Conservation (phyloP, 2,329 filamentous ascomycete species). For the Paraphaeosphaeria minitans region DNA sequence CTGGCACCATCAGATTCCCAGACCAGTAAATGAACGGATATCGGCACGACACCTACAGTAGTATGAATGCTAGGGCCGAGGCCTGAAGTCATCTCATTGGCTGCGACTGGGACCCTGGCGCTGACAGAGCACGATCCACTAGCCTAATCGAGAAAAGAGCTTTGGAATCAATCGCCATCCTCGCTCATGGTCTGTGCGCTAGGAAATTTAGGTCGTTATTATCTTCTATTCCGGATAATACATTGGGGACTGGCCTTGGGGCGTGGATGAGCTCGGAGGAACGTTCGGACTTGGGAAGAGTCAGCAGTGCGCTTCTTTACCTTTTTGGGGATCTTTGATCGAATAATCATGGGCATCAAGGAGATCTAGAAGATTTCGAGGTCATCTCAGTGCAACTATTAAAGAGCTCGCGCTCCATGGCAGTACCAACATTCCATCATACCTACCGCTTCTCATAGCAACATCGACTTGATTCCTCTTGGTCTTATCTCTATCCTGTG, state of each 20-base stretch:
- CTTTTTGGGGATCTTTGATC: conserved; percentile 14
- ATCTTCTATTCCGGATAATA: neutral
- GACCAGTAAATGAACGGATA: neutral
- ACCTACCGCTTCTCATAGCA: too few species aligned
- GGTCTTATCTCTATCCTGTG: too few species aligned
- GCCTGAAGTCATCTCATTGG: neutral
- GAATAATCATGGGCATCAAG: conserved; percentile 18
- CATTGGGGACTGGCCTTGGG: neutral
- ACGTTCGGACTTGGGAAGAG: neutral
- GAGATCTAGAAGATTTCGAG: too few species aligned
- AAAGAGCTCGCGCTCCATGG: neutral
- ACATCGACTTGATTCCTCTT: neutral
- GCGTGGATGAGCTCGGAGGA: neutral
- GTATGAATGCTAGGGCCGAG: neutral
- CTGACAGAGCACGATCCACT: neutral
- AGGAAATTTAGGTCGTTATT: too few species aligned
- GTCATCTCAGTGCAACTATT: too few species aligned
- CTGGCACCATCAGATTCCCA: neutral
- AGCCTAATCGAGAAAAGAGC: neutral
- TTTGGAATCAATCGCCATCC: conserved; percentile 11
- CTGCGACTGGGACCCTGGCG: neutral
- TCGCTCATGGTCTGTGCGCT: neutral
- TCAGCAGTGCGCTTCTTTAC: neutral
- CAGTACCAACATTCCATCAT: neutral
- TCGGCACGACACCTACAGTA: neutral